These are phyloP conservation scores for Aureobasidium vineae DNA, from an alignment of 2,329 filamentous ascomycete genomes.

Conservation along the genomic window DNA sequence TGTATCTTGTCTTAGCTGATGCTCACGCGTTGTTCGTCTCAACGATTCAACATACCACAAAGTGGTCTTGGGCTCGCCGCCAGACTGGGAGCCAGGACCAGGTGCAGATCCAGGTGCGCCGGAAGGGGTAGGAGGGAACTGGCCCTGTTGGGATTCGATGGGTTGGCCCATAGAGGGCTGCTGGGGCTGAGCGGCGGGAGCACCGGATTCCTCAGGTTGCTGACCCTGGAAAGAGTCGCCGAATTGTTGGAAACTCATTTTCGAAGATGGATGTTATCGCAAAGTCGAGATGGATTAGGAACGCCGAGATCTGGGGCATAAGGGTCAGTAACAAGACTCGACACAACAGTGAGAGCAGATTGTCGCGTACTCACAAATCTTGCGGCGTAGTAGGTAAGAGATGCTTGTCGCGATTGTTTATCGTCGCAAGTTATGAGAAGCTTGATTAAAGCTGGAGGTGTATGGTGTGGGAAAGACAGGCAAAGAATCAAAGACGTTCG, in stretches of 20 bases:
- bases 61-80: slow-evolving; percentile 52
- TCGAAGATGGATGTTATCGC: slow-evolving; percentile 33
- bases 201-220: slow-evolving; percentile 54
- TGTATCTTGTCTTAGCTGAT: slow-evolving; percentile 44
- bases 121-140: slow-evolving; percentile 47
- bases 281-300: slow-evolving; percentile 14
- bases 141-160: slow-evolving; percentile 50
- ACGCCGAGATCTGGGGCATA: slow-evolving; percentile 9
- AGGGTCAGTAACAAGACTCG: slow-evolving; percentile 5
- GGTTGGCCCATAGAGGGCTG: slow-evolving; percentile 57
- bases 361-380: slow-evolving; percentile 18
- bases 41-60: slow-evolving; percentile 46
- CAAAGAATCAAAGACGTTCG: slow-evolving; percentile 27
- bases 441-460: slow-evolving; percentile 8
- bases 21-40: slow-evolving; percentile 2
- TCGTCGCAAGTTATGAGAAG: slow-evolving; percentile 22
- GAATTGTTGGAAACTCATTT: slow-evolving; percentile 66
- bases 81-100: slow-evolving; percentile 40
- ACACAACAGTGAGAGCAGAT: not conserved
- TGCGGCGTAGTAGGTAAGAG: slow-evolving; percentile 19
- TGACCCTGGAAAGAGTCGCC: slow-evolving; percentile 61
- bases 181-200: slow-evolving; percentile 51
- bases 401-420: slow-evolving; percentile 26
- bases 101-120: slow-evolving; percentile 48
- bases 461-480: slow-evolving; percentile 21